Percentiles rank a stretch among this genome's conserved stretches.
phyloP scores from a whole-genome alignment of 768 basidiomycete species.

The Hebeloma cylindrosporum region DNA sequence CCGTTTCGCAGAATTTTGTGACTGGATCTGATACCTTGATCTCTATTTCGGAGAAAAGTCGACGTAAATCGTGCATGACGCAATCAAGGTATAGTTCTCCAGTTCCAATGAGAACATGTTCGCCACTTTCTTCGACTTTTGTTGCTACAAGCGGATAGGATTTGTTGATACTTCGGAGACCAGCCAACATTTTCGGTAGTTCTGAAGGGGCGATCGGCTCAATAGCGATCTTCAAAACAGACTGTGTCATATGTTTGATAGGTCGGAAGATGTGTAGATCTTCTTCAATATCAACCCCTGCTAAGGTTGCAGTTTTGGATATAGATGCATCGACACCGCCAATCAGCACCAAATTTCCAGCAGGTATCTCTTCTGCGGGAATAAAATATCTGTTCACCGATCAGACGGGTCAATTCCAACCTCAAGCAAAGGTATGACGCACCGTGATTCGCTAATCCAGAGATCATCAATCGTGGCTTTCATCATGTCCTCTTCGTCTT shows the following conservation, averaged over 20 bases:
- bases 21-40: constrained; percentile 99
- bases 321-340: constrained; percentile 94
- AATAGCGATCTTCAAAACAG: constrained; percentile 96
- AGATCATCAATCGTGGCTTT: constrained; percentile 80
- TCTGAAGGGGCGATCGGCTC: constrained; percentile 98
- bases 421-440: constrained; percentile 18
- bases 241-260: constrained; percentile 95
- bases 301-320: constrained; percentile 90
- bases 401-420: neutral
- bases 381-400: constrained; percentile 75
- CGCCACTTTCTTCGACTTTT: constrained; percentile 97
- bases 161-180: constrained; percentile 95
- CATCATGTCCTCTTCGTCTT: constrained; percentile 99
- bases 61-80: constrained; percentile 93
- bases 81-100: constrained; percentile 97
- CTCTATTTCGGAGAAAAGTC: constrained; percentile 95
- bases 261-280: constrained; percentile 95
- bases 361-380: constrained; percentile 82
- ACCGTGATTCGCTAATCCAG: constrained; percentile 92
- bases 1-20: constrained; percentile 97
- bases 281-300: constrained; percentile 69
- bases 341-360: constrained; percentile 91
- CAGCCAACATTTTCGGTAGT: constrained; percentile 97
- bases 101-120: constrained; percentile 95
- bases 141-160: constrained; percentile 93